Percentiles rank a stretch among this genome's conserved stretches.
These are phyloP conservation scores for Petunia axillaris DNA, from an alignment of 257 asterid species.

Conservation along the genomic window DNA sequence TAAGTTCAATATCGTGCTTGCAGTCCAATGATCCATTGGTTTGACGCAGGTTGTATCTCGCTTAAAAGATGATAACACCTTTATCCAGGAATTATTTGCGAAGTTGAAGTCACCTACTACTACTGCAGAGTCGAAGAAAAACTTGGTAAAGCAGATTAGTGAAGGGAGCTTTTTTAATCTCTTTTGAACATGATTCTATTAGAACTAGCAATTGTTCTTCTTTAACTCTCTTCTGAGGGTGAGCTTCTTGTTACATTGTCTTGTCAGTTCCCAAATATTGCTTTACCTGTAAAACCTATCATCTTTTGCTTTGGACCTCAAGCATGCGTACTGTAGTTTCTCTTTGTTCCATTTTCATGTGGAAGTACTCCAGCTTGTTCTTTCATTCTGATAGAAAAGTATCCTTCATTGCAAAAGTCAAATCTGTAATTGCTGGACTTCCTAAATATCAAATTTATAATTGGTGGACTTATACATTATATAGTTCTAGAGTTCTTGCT, in stretches of 20 bases:
- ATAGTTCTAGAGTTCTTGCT: neutral
- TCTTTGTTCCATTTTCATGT: no score
- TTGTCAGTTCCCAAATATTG: neutral
- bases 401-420: neutral
- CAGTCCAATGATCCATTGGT: constrained; percentile 32
- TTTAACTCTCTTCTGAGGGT: neutral
- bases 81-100: constrained; percentile 84
- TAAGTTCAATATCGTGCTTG: constrained; percentile 15
- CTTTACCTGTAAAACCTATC: neutral
- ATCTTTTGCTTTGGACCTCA: neutral
- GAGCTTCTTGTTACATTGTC: neutral
- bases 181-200: neutral
- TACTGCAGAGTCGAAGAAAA: constrained; percentile 69
- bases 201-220: neutral
- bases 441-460: neutral
- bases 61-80: constrained; percentile 82
- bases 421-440: constrained; percentile 7
- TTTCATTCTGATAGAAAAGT: neutral
- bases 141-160: constrained; percentile 52
- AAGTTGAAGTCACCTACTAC: constrained; percentile 71
- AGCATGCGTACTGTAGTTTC: neutral
- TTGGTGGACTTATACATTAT: neutral
- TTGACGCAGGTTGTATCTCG: constrained; percentile 73
- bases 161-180: neutral
- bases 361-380: neutral